Conservation (phyloP, 2,329 filamentous ascomycete genomes). For the Aspergillus bombycis region DNA sequence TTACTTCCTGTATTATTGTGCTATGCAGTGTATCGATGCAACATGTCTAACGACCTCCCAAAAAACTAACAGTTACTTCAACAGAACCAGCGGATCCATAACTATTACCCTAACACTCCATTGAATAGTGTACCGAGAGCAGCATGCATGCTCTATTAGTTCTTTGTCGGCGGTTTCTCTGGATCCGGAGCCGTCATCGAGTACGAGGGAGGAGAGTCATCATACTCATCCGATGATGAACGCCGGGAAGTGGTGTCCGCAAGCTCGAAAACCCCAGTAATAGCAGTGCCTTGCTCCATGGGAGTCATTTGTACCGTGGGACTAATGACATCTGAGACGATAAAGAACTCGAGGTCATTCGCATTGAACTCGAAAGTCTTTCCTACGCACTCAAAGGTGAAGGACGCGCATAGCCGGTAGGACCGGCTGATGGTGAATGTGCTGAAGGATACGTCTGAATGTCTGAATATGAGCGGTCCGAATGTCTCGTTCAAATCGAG, state of each 20-base stretch:
- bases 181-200: neutral
- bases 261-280: neutral
- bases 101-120: neutral
- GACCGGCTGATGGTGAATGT: slow-evolving; percentile 16
- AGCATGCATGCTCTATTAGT: too few species aligned
- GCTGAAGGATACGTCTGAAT: slow-evolving; percentile 14
- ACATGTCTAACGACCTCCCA: neutral
- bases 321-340: neutral
- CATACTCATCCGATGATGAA: neutral
- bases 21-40: neutral
- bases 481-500: slow-evolving; percentile 13
- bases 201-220: slow-evolving; percentile 4
- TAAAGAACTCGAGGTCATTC: slow-evolving; percentile 2
- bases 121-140: neutral
- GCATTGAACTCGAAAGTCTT: slow-evolving; percentile 5
- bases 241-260: neutral
- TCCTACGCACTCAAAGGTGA: slow-evolving; percentile 15
- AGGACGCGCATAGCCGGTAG: slow-evolving; percentile 10
- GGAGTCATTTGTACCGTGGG: neutral
- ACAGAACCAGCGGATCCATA: neutral
- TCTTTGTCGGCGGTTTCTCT: neutral
- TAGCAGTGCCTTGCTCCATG: neutral
- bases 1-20: neutral
- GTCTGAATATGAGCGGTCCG: slow-evolving; percentile 11
- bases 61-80: neutral